Evolutionary conservation across 2,329 filamentous ascomycete genomes (phyloP).

Genomic region (Aschersonia sp.): DNA sequence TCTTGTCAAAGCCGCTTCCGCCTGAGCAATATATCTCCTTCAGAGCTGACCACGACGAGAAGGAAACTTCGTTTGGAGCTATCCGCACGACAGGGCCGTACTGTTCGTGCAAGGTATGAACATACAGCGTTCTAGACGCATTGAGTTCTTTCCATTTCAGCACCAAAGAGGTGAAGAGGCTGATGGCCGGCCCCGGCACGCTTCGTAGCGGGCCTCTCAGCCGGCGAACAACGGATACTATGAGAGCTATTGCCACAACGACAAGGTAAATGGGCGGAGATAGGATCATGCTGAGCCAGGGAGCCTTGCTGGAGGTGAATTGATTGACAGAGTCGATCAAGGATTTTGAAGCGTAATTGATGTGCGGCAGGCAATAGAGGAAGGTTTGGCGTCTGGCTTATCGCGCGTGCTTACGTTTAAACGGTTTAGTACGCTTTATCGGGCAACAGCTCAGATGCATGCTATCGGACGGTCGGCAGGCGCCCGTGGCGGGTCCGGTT

Average conservation of each 20-base stretch:
- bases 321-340: too few species aligned
- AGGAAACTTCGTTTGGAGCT: conserved; percentile 30
- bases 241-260: conserved; percentile 10
- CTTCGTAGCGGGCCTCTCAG: conserved; percentile 18
- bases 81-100: conserved; percentile 32
- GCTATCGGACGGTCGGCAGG: too few species aligned
- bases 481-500: too few species aligned
- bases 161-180: conserved; percentile 33
- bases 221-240: conserved; percentile 11
- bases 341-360: too few species aligned
- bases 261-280: conserved; percentile 12
- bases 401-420: too few species aligned
- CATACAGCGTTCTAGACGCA: conserved; percentile 35
- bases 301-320: not conserved
- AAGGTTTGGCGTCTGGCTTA: too few species aligned
- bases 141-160: conserved; percentile 43
- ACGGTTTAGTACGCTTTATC: too few species aligned
- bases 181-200: conserved; percentile 32
- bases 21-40: conserved; percentile 39
- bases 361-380: too few species aligned
- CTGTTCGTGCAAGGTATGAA: conserved; percentile 32
- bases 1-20: conserved; percentile 51
- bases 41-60: conserved; percentile 20
- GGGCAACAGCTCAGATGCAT: too few species aligned
- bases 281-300: not conserved